Conservation (phyloP, 2,329 filamentous ascomycete species). For the Thielaviopsis cerberus region DNA sequence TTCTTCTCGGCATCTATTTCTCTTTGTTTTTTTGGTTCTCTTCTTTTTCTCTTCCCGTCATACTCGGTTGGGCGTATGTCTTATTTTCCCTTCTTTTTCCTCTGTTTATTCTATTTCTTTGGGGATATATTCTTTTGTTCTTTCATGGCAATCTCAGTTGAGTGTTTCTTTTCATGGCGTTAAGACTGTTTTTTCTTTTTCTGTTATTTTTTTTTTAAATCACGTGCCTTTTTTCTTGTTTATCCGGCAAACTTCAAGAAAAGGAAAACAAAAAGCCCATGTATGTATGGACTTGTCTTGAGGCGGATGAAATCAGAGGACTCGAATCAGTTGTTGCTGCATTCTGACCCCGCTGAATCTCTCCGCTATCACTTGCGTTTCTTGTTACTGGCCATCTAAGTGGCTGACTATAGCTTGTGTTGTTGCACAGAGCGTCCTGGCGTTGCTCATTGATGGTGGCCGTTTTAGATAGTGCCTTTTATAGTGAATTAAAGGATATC, state of each 20-base stretch:
- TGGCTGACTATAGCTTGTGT: background rate
- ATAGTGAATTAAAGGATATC: background rate
- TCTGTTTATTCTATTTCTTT: slow-evolving; percentile 1
- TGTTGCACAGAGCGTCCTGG: background rate
- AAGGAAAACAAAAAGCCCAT: background rate
- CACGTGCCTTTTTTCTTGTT: background rate
- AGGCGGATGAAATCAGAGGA: no score
- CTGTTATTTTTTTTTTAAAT: slow-evolving; percentile 5
- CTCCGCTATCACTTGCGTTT: no score
- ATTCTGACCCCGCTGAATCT: no score
- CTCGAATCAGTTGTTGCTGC: no score
- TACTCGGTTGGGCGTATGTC: background rate
- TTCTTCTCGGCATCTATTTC: background rate
- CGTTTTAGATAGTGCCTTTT: background rate
- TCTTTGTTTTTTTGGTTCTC: background rate
- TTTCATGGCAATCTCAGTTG: background rate
- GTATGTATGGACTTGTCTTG: no score
- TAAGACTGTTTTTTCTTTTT: slow-evolving; percentile 7
- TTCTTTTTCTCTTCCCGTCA: background rate
- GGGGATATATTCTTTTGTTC: background rate
- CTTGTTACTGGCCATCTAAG: background rate
- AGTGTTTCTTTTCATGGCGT: slow-evolving; percentile 7
- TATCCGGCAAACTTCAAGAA: no score
- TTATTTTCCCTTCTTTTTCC: slow-evolving; percentile 10
- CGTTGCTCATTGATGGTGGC: background rate